Conservation (phyloP, 495 filamentous ascomycete genomes). For the Pseudotulostoma volvatum region DNA sequence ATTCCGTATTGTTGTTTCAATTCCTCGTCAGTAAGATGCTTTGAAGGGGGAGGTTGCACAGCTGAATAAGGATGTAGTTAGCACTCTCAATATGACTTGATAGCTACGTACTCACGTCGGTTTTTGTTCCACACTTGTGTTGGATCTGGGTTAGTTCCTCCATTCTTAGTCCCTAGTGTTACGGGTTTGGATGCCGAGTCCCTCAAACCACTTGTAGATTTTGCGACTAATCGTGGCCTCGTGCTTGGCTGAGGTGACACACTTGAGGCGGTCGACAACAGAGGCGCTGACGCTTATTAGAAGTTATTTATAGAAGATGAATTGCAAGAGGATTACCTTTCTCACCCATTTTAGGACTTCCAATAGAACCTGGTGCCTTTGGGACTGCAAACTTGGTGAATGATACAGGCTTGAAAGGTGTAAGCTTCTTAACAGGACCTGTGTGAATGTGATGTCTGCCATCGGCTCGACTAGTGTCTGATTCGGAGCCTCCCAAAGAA, state of each 20-base stretch:
- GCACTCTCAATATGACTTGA: conserved; percentile 4
- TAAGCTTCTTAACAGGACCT: conserved; percentile 62
- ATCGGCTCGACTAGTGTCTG: conserved; percentile 33
- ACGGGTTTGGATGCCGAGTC: conserved; percentile 34
- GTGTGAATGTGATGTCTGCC: conserved; percentile 47
- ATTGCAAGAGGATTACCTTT: conserved; percentile 27
- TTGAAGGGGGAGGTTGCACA: conserved; percentile 60
- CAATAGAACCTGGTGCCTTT: conserved; percentile 36
- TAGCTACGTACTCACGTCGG: conserved; percentile 46
- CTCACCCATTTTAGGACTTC: conserved; percentile 37
- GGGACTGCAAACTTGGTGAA: conserved; percentile 60
- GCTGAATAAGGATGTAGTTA: conserved; percentile 33
- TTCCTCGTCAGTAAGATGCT: conserved; percentile 94
- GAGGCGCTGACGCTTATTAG: conserved; percentile 22
- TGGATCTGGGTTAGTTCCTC: conserved; percentile 44
- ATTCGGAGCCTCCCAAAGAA: conserved; percentile 32
- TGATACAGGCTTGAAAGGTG: conserved; percentile 87
- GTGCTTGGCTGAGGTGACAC: conserved; percentile 28
- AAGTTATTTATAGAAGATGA: background rate
- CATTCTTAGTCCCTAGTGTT: conserved; percentile 27
- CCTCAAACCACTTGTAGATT: conserved; percentile 40
- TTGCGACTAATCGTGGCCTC: conserved; percentile 50
- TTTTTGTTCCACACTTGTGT: conserved; percentile 96
- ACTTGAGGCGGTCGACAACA: conserved; percentile 24
- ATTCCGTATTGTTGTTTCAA: conserved; percentile 91